Base-by-base conservation (phyloP, 176 grass and related monocot genomes). In the Elaeis guineensis region DNA sequence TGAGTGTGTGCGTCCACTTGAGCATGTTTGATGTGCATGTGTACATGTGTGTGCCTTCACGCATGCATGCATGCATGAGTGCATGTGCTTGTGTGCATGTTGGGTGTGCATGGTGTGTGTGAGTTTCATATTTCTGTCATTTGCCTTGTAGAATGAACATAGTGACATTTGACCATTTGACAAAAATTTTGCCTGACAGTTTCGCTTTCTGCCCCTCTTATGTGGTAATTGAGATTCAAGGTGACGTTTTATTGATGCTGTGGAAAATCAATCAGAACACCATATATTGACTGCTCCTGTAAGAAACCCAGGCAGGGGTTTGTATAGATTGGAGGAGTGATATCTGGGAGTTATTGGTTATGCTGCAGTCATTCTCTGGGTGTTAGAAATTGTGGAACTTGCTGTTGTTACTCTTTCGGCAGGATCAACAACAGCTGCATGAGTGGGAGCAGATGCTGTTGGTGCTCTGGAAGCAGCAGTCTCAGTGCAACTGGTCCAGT, bases 331-430 rank as follows among this genome's bases (percentile, higher is more conserved):
- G 87, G 84, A 70, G 75, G 57, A 50, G 78, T 66, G 56, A 6
- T 97, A 97, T 67, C 63, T 97, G 62, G 92, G 92, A 19, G 72
- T 97, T 51, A 79, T 91, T 4, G 87, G 91, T 58, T 91, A 97
- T 71, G 77, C 84, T 0, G 84, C 92, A 56, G 78, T 97, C 71
- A 63, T 97, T 70, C 66, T 69, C 17, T 97, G 93, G 87, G 65
- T 91, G 55, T 64, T 97, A 23, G 86, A 88, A 65, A 97, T 91
- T 75, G 83, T 78, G 17, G 92, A 88, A 51, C 58, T 87, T 25
- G 81, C 80, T 1, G 56, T 78, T 49, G 25, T 85, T 70, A 60
- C 80, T 50, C 66, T 97, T 6, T 77, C 87, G 0, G 78, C 72
- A 63, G 69, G 80, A 61, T 80, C 80, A 15, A 80, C 84, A 58